Percentiles rank a stretch among this genome's conserved stretches.
Evolutionary conservation across 1,284 basidiomycete species (phyloP).

Genomic region (Trametes pubescens): DNA sequence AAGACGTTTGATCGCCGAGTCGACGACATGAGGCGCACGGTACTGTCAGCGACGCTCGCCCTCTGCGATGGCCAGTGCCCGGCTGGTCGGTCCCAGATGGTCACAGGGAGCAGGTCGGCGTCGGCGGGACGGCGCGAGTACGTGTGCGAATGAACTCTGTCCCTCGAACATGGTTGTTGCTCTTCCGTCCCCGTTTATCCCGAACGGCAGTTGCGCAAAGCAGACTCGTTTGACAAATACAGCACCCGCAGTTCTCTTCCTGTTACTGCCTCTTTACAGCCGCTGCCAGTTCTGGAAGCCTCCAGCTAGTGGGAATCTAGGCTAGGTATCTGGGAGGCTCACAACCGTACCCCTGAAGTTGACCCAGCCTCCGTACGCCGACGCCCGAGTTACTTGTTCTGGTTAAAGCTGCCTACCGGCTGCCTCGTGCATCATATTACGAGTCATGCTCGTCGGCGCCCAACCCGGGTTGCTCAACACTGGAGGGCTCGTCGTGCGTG

Average conservation of each 20-base stretch:
- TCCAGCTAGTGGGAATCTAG: conserved; percentile 4
- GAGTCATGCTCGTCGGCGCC: conserved; percentile 22
- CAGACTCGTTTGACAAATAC: conserved; percentile 4
- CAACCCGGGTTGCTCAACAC: not conserved
- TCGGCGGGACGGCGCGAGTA: conserved; percentile 22
- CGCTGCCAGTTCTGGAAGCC: conserved; percentile 15
- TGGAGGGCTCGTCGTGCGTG: conserved; percentile 1
- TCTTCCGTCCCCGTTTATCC: conserved; percentile 15
- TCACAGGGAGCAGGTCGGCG: conserved; percentile 19
- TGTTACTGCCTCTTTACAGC: conserved; percentile 19
- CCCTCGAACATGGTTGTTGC: conserved; percentile 1
- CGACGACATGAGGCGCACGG: conserved; percentile 22
- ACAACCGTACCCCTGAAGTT: conserved; percentile 6
- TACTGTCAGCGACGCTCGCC: conserved; percentile 9
- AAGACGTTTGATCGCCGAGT: conserved; percentile 35
- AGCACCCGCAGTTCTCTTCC: conserved; percentile 18
- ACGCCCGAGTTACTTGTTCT: conserved; percentile 22
- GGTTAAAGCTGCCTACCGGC: conserved; percentile 26
- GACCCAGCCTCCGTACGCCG: conserved; percentile 26
- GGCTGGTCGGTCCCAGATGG: conserved; percentile 13
- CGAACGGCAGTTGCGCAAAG: not conserved
- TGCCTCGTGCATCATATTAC: conserved; percentile 27
- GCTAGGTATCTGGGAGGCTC: conserved; percentile 5
- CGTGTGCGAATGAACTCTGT: conserved; percentile 12
- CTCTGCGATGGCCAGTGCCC: conserved; percentile 15